Conservation (phyloP, 2,329 filamentous ascomycete genomes). For the Phyllosticta ampelicida region DNA sequence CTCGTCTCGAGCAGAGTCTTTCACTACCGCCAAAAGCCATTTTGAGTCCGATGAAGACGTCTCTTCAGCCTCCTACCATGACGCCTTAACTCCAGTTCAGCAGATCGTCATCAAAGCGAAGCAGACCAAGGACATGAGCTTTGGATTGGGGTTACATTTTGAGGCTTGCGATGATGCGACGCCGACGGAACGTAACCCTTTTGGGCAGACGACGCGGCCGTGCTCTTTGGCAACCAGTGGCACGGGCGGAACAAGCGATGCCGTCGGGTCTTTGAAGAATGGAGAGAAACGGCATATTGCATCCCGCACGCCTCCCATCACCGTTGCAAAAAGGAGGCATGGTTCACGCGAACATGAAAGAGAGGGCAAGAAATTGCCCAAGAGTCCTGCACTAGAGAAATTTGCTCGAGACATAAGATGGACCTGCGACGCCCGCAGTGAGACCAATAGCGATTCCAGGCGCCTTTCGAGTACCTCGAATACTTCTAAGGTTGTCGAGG, state of each 20-base stretch:
- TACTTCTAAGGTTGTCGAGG: conserved; percentile 44
- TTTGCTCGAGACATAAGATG: conserved; percentile 42
- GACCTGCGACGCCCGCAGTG: conserved; percentile 28
- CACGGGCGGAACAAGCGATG: conserved; percentile 4
- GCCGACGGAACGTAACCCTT: conserved; percentile 18
- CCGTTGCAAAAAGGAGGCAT: conserved; percentile 4
- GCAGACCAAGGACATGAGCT: conserved; percentile 12
- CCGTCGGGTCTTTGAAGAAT: conserved; percentile 31
- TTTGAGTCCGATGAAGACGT: conserved; percentile 24
- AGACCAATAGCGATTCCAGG: conserved; percentile 23
- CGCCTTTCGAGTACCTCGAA: conserved; percentile 42
- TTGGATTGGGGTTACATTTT: conserved; percentile 26
- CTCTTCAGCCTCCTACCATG: conserved; percentile 18
- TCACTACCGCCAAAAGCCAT: conserved; percentile 36
- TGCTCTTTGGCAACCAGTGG: not conserved
- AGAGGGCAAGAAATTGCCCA: conserved; percentile 21
- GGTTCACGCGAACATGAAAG: conserved; percentile 25
- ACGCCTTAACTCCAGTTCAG: conserved; percentile 19
- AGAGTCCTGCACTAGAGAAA: conserved; percentile 34
- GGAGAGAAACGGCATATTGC: conserved; percentile 23
- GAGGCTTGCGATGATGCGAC: conserved; percentile 23
- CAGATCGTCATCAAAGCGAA: conserved; percentile 13
- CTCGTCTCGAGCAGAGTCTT: conserved; percentile 36
- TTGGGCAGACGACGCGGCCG: not conserved
- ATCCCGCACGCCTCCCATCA: not conserved